phyloP scores from a whole-genome alignment of 768 basidiomycete species.

The Lactarius tabidus region DNA sequence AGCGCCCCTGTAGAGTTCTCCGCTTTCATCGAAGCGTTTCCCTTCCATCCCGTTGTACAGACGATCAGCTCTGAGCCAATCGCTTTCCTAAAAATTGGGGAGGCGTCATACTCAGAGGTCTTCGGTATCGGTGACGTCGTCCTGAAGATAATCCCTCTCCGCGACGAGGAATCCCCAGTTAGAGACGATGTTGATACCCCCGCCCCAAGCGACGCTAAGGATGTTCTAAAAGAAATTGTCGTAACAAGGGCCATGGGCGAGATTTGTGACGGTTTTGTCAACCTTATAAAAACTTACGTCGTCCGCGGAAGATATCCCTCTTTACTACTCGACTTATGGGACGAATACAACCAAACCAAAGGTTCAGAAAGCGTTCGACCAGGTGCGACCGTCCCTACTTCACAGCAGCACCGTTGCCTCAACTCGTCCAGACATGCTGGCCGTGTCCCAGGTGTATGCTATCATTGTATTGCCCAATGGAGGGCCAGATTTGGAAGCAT shows the following conservation, averaged over 20 bases:
- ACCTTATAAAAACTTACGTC: constrained; percentile 76
- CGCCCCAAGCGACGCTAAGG: constrained; percentile 64
- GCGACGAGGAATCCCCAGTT: constrained; percentile 41
- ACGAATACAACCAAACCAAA: constrained; percentile 68
- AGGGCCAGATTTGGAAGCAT: constrained; percentile 87
- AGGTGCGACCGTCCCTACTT: constrained; percentile 42
- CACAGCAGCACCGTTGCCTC: background rate
- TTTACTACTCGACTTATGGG: constrained; percentile 78
- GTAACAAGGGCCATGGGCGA: constrained; percentile 75
- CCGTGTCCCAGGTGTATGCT: constrained; percentile 74
- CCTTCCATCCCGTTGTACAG: constrained; percentile 63
- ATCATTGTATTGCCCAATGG: constrained; percentile 89
- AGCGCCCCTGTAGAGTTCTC: constrained; percentile 70
- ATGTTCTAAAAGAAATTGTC: constrained; percentile 76
- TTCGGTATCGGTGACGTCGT: constrained; percentile 87
- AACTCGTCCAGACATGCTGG: constrained; percentile 58
- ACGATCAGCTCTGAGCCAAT: constrained; percentile 30
- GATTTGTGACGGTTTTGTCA: constrained; percentile 73
- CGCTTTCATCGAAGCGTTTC: constrained; percentile 77
- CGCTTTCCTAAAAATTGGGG: constrained; percentile 82
- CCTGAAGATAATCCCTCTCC: constrained; percentile 83
- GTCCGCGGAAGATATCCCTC: constrained; percentile 85
- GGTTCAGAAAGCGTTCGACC: constrained; percentile 85
- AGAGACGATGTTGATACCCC: constrained; percentile 48
- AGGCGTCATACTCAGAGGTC: constrained; percentile 96